phyloP scores from a whole-genome alignment of 768 basidiomycete genomes.

The Glaciozyma antarctica region DNA sequence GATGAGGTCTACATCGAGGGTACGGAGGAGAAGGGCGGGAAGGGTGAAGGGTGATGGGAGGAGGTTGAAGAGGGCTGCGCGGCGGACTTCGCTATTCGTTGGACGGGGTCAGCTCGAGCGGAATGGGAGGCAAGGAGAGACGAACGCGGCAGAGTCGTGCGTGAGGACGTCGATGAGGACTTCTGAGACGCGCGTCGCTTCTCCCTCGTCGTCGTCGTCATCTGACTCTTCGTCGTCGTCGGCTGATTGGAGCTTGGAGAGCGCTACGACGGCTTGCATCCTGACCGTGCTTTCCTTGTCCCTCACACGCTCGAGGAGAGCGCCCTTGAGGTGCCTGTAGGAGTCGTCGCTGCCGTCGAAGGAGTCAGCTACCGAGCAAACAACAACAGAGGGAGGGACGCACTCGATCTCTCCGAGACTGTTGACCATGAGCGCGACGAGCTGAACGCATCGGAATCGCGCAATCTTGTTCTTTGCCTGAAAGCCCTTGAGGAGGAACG shows the following conservation, averaged over 20 bases:
- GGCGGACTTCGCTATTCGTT: conserved; percentile 67
- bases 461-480: conserved; percentile 76
- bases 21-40: conserved; percentile 59
- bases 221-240: conserved; percentile 51
- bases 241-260: conserved; percentile 63
- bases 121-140: conserved; percentile 8
- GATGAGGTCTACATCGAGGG: conserved; percentile 65
- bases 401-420: conserved; percentile 80
- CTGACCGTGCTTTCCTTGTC: conserved; percentile 74
- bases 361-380: background rate
- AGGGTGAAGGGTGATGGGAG: conserved; percentile 52
- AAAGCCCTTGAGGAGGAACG: conserved; percentile 68
- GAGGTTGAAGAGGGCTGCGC: conserved; percentile 63
- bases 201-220: conserved; percentile 45
- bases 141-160: conserved; percentile 69
- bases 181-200: conserved; percentile 45
- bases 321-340: conserved; percentile 53
- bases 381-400: conserved; percentile 35
- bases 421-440: conserved; percentile 68
- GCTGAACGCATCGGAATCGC: conserved; percentile 66
- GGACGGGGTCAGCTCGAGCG: background rate
- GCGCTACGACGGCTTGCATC: conserved; percentile 65
- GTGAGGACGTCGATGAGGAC: conserved; percentile 59
- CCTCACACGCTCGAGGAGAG: conserved; percentile 59
- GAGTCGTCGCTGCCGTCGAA: conserved; percentile 56